A percentile compares a stretch with the other conserved stretches of the same genome.
phyloP scores from a whole-genome alignment of 495 filamentous ascomycete species.

The Tuber umbilicatum region DNA sequence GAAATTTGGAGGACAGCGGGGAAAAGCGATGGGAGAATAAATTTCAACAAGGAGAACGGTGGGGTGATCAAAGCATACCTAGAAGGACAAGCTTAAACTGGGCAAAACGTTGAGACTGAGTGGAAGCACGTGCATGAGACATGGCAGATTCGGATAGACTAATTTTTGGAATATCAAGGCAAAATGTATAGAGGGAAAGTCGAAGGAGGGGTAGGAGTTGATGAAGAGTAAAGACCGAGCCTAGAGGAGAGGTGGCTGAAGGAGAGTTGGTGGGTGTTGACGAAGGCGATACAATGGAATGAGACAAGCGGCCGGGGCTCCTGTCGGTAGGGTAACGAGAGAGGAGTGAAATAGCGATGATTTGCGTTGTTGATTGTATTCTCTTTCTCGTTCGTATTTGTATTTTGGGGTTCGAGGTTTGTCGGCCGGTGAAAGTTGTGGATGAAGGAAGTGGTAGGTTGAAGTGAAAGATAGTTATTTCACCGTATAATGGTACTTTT shows the following conservation, averaged over 20 bases:
- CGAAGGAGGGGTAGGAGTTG: conserved; percentile 4
- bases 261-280: neutral
- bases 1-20: neutral
- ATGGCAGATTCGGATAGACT: conserved; percentile 29
- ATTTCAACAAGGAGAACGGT: neutral
- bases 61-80: conserved; percentile 52
- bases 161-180: conserved; percentile 13
- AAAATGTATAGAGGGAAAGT: neutral
- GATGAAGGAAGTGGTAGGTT: neutral
- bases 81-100: conserved; percentile 98
- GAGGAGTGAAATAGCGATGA: neutral
- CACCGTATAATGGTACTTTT: neutral
- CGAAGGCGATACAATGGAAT: neutral
- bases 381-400: neutral
- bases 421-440: neutral
- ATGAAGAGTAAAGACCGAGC: conserved; percentile 7
- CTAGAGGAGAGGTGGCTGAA: conserved; percentile 10
- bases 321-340: neutral
- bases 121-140: conserved; percentile 41
- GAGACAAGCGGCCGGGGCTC: neutral
- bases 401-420: neutral
- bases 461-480: neutral
- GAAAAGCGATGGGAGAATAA: neutral
- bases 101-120: conserved; percentile 63
- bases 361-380: neutral